Percentiles rank a stretch among this genome's conserved stretches.
Conservation (phyloP, 306 rosid species). For the Sicyos edulis region DNA sequence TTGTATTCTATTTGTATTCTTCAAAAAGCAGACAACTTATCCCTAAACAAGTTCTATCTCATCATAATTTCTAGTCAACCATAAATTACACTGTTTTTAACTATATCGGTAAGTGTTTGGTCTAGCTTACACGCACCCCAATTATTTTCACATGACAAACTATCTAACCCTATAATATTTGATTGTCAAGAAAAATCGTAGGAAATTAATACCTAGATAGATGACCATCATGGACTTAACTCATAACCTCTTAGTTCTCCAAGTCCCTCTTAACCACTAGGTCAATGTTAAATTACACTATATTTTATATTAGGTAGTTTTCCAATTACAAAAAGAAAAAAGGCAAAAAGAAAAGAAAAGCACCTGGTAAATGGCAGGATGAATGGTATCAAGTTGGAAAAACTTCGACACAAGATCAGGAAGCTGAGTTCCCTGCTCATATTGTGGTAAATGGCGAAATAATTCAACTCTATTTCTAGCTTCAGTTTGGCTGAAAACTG, state of each 20-base stretch:
- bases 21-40: background rate
- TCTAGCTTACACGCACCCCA: no score
- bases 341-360: background rate
- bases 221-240: no score
- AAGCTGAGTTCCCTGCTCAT: conserved; percentile 64
- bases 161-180: no score
- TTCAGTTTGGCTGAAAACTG: conserved; percentile 70
- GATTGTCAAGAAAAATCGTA: no score
- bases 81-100: background rate
- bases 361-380: conserved; percentile 86
- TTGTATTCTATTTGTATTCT: background rate
- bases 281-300: background rate
- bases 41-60: background rate
- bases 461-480: conserved; percentile 74
- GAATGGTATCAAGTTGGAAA: conserved; percentile 67
- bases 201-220: no score
- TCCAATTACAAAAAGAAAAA: no score
- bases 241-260: no score
- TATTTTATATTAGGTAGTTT: background rate
- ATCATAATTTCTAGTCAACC: background rate
- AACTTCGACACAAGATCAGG: conserved; percentile 61
- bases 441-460: conserved; percentile 86
- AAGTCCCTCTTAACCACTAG: no score
- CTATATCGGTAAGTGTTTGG: no score
- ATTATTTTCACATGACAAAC: no score